phyloP scores from a whole-genome alignment of 768 basidiomycete genomes.

The Rhizopogon rudus region DNA sequence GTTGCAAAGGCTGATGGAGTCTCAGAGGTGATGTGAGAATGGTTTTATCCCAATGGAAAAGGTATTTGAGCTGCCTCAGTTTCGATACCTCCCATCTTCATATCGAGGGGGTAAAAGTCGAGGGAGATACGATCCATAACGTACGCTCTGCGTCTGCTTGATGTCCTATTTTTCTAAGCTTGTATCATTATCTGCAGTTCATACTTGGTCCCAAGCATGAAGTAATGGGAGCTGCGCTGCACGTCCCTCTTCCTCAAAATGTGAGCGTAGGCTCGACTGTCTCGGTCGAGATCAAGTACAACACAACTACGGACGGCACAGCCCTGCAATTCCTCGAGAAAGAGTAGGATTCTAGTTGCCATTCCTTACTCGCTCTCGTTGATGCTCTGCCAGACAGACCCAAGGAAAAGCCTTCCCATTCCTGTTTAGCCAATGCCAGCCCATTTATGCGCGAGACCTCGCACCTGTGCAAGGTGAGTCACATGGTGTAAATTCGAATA shows the following conservation, averaged over 20 bases:
- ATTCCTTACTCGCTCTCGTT: background rate
- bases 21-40: conserved; percentile 36
- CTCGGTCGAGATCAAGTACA: conserved; percentile 35
- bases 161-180: background rate
- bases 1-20: conserved; percentile 32
- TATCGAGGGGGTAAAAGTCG: conserved; percentile 34
- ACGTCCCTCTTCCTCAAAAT: conserved; percentile 24
- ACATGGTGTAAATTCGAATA: background rate
- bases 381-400: conserved; percentile 35
- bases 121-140: conserved; percentile 28
- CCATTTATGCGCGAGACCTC: conserved; percentile 52
- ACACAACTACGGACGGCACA: conserved; percentile 40
- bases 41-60: background rate
- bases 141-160: conserved; percentile 1
- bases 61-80: conserved; percentile 17
- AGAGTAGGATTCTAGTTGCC: conserved; percentile 20
- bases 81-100: conserved; percentile 51
- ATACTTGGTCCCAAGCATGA: conserved; percentile 25
- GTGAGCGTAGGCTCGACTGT: conserved; percentile 19
- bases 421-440: conserved; percentile 57
- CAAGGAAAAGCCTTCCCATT: conserved; percentile 50
- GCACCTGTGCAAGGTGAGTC: conserved; percentile 40
- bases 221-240: conserved; percentile 38
- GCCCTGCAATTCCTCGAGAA: conserved; percentile 54
- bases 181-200: conserved; percentile 16